Evolutionary conservation across 2,329 filamentous ascomycete species (phyloP).

Genomic region (Leptoxyphium fumago): DNA sequence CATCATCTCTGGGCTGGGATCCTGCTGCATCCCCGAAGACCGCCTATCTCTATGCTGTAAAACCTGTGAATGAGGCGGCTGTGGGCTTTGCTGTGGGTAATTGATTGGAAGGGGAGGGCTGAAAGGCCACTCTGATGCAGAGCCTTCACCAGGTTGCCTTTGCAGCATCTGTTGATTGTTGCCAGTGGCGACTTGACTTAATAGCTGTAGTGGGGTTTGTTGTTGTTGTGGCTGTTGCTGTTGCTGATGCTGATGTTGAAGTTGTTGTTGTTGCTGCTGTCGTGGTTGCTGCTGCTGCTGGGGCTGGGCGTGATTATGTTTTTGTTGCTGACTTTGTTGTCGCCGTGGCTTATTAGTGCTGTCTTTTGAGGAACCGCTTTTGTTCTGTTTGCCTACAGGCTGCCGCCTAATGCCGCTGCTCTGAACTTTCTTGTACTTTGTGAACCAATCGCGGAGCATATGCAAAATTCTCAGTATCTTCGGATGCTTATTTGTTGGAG

Average conservation of each 20-base stretch:
- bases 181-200: background rate
- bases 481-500: constrained; percentile 23
- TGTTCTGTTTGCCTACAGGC: constrained; percentile 1
- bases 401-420: constrained; percentile 2
- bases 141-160: background rate
- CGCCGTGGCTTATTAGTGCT: constrained; percentile 3
- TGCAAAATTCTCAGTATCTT: constrained; percentile 34
- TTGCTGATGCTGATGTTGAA: background rate
- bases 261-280: background rate
- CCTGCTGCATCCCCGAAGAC: constrained; percentile 6
- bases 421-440: constrained; percentile 18
- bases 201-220: background rate
- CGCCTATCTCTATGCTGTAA: background rate
- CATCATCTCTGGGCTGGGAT: constrained; percentile 3
- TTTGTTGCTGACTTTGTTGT: constrained; percentile 1
- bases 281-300: constrained; percentile 5
- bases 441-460: constrained; percentile 31
- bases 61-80: too few species aligned
- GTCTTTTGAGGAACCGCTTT: constrained; percentile 5
- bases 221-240: background rate
- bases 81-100: constrained; percentile 5
- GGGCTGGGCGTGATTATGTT: constrained; percentile 3
- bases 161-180: background rate
- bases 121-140: constrained; percentile 9
- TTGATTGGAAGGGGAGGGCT: constrained; percentile 9